Conservation (phyloP, 2,329 filamentous ascomycete species). For the Chrysoporthe austroafricana region DNA sequence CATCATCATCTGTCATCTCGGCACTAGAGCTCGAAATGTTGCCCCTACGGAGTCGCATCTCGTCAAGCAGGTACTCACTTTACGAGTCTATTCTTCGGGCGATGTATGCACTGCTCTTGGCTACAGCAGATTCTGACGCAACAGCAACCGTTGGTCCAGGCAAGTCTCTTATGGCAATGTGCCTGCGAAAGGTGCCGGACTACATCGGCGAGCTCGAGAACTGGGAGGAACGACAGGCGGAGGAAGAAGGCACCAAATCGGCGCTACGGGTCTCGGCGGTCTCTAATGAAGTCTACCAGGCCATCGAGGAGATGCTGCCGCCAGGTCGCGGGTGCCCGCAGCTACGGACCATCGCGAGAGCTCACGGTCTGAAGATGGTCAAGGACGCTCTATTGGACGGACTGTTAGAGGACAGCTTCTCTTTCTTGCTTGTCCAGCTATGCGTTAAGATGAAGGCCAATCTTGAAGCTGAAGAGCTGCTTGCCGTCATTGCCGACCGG, state of each 20-base stretch:
- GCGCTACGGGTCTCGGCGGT: conserved; percentile 42
- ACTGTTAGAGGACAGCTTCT: conserved; percentile 46
- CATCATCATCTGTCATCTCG: conserved; percentile 9
- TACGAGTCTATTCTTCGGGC: conserved; percentile 51
- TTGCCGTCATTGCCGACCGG: conserved; percentile 41
- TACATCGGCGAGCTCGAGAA: conserved; percentile 52
- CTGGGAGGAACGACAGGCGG: conserved; percentile 44
- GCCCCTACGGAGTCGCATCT: conserved; percentile 38
- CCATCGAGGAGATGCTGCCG: conserved; percentile 50
- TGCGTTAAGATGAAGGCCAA: conserved; percentile 42
- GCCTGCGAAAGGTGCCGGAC: conserved; percentile 51
- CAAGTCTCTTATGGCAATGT: conserved; percentile 53
- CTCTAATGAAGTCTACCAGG: conserved; percentile 51
- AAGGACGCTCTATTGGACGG: conserved; percentile 46
- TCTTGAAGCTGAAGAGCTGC: conserved; percentile 47
- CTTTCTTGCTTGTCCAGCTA: conserved; percentile 46
- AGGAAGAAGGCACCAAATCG: conserved; percentile 42
- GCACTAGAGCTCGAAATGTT: conserved; percentile 41
- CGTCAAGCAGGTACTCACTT: conserved; percentile 40
- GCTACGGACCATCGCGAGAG: conserved; percentile 49
- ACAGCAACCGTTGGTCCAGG: not conserved
- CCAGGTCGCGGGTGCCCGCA: conserved; percentile 49
- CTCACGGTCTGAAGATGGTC: conserved; percentile 51
- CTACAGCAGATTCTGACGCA: conserved; percentile 37
- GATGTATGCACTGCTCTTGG: conserved; percentile 48